These are phyloP conservation scores for Phoma sp. DNA, from an alignment of 2,329 filamentous ascomycete genomes.

Conservation along the genomic window DNA sequence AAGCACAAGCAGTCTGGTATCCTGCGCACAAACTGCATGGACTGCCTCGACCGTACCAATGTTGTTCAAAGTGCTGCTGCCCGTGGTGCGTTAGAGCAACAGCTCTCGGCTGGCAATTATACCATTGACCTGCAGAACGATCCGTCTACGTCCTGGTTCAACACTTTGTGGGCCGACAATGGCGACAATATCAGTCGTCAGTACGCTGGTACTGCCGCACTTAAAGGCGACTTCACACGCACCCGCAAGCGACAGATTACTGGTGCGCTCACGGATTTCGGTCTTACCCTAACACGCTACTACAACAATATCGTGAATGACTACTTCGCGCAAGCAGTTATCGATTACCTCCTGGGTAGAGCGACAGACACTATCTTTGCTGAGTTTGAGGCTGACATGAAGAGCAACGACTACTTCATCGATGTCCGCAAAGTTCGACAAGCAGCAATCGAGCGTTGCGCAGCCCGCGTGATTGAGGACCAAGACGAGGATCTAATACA, in stretches of 20 bases:
- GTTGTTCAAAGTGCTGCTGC: conserved; percentile 93
- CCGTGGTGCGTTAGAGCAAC: conserved; percentile 78
- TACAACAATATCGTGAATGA: conserved; percentile 94
- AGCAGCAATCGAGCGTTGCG: conserved; percentile 86
- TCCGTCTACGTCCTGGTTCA: conserved; percentile 89
- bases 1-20: conserved; percentile 70
- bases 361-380: conserved; percentile 85
- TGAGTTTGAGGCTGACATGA: conserved; percentile 93
- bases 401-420: conserved; percentile 87
- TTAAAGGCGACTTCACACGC: conserved; percentile 96
- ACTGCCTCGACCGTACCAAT: conserved; percentile 94
- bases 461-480: conserved; percentile 76
- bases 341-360: conserved; percentile 92
- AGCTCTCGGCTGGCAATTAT: conserved; percentile 77
- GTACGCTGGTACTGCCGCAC: conserved; percentile 91
- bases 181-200: conserved; percentile 95
- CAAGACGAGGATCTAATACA: conserved; percentile 86
- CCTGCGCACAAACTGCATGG: conserved; percentile 97
- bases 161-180: conserved; percentile 96
- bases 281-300: conserved; percentile 80
- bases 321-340: conserved; percentile 93
- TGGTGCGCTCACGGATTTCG: conserved; percentile 88
- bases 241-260: conserved; percentile 89
- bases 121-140: conserved; percentile 77
- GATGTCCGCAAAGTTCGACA: conserved; percentile 84